Percentiles rank a stretch among this genome's conserved stretches.
These are phyloP conservation scores for Phalaenopsis aphrodite DNA, from an alignment of 106 monocot genomes.

Conservation along the genomic window DNA sequence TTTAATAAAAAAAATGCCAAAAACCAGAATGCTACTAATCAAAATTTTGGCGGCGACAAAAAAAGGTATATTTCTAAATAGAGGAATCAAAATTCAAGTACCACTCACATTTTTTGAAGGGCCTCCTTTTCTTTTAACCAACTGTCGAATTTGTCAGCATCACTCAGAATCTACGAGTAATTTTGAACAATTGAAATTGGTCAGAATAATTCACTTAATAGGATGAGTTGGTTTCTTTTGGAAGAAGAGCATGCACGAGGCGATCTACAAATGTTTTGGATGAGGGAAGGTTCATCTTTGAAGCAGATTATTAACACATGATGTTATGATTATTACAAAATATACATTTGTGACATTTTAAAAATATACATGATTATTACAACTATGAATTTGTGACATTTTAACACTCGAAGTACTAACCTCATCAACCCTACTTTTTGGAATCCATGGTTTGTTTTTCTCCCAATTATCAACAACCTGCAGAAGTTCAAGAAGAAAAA, in stretches of 20 bases:
- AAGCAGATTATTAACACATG: too few relatives aligned
- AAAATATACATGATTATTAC: neutral
- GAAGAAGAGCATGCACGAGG: neutral
- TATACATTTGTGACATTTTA: too few relatives aligned
- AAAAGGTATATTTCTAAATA: neutral
- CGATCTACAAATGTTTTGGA: neutral
- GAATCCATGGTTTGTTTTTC: conserved; percentile 79
- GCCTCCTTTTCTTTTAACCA: conserved; percentile 87
- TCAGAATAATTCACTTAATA: neutral
- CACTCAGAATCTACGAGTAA: conserved; percentile 43
- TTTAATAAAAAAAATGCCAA: neutral
- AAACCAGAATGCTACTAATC: neutral
- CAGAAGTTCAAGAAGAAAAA: conserved; percentile 5
- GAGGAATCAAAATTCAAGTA: neutral
- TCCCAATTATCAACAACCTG: conserved; percentile 87
- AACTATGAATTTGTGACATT: neutral
- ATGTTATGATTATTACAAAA: too few relatives aligned
- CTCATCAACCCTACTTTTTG: conserved; percentile 78
- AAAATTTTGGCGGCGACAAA: neutral
- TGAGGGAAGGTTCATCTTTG: neutral
- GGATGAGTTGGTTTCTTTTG: neutral
- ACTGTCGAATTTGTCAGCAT: conserved; percentile 57
- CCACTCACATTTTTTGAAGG: conserved; percentile 61
- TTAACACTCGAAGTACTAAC: conserved; percentile 22
- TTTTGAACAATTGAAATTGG: neutral